Evolutionary conservation across 2,329 filamentous ascomycete genomes (phyloP).

Genomic region (Orbilia ellipsospora): DNA sequence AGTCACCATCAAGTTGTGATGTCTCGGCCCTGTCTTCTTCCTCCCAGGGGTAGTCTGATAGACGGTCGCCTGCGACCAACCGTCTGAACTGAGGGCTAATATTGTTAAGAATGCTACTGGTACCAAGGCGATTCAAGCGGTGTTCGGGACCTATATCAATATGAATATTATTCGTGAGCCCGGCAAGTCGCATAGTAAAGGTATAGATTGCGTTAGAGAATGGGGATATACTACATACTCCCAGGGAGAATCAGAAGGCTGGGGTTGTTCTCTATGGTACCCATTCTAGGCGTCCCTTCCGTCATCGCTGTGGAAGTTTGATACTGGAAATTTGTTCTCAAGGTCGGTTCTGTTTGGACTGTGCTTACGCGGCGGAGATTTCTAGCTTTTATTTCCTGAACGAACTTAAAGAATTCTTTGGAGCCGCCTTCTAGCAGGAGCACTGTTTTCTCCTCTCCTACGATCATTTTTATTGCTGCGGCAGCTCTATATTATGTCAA

Average conservation of each 20-base stretch:
- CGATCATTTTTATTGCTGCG: slow-evolving; percentile 23
- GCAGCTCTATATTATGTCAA: not conserved
- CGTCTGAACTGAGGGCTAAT: slow-evolving; percentile 7
- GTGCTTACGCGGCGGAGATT: not conserved
- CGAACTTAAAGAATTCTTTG: slow-evolving; percentile 3
- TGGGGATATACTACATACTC: slow-evolving; percentile 4
- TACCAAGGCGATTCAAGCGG: not conserved
- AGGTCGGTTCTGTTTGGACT: no score
- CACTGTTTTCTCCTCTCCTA: slow-evolving; percentile 21
- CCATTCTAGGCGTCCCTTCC: not conserved
- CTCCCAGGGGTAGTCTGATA: slow-evolving; percentile 25
- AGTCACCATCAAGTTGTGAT: slow-evolving; percentile 10
- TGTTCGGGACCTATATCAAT: slow-evolving; percentile 7
- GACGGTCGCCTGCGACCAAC: slow-evolving; percentile 9
- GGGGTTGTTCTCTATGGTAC: slow-evolving; percentile 11
- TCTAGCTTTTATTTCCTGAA: not conserved
- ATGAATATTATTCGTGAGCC: not conserved
- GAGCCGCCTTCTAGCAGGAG: slow-evolving; percentile 39
- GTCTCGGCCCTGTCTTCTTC: slow-evolving; percentile 32
- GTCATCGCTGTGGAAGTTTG: not conserved
- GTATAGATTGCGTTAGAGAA: no score
- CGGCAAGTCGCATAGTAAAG: not conserved
- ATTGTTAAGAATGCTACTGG: not conserved
- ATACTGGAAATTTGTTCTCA: not conserved
- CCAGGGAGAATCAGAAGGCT: slow-evolving; percentile 10